These are phyloP conservation scores for Lantana camara DNA, from an alignment of 257 asterid species.

Conservation along the genomic window DNA sequence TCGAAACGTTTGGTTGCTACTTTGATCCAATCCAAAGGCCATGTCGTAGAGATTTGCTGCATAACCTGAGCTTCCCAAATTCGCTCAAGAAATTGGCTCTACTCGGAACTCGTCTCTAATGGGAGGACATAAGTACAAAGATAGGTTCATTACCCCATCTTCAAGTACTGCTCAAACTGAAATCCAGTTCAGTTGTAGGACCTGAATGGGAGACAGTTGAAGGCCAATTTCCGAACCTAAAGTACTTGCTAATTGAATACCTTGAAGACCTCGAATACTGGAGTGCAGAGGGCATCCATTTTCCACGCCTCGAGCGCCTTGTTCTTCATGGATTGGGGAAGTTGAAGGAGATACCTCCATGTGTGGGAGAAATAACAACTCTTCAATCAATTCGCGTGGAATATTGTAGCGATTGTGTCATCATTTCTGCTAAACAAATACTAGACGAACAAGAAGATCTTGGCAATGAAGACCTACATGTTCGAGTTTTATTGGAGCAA, in stretches of 20 bases:
- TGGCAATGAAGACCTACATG: not conserved
- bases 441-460: constrained; percentile 6
- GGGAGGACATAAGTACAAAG: too few relatives aligned
- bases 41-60: too few relatives aligned
- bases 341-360: not conserved
- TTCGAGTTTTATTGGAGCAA: not conserved
- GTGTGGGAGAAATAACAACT: constrained; percentile 7
- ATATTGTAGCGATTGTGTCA: not conserved
- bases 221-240: not conserved
- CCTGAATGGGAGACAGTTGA: not conserved
- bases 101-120: not conserved
- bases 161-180: not conserved
- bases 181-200: not conserved
- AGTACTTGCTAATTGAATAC: not conserved
- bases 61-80: too few relatives aligned
- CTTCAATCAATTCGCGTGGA: not conserved
- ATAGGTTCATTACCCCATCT: too few relatives aligned
- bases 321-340: not conserved
- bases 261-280: not conserved
- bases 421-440: not conserved
- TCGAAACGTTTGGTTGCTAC: too few relatives aligned
- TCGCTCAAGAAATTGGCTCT: not conserved
- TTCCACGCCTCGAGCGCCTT: not conserved
- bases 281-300: too few relatives aligned
- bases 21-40: too few relatives aligned